Conservation (phyloP, 352 stramenopile species). For the Pythium sp. region DNA sequence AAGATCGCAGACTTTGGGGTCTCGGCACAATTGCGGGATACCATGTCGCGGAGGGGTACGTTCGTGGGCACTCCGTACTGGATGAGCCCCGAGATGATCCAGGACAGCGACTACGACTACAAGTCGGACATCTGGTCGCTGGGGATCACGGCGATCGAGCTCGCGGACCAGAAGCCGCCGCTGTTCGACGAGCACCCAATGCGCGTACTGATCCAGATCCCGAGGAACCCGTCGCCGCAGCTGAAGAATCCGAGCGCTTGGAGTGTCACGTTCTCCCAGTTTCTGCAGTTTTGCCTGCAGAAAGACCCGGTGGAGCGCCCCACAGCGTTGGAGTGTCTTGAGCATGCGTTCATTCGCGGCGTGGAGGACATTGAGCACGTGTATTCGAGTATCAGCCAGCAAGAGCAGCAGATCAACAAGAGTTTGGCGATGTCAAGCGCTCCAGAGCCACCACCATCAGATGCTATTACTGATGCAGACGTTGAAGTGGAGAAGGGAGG, state of each 20-base stretch:
- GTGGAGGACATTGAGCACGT: conserved; percentile 39
- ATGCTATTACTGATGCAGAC: background rate
- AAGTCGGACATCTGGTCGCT: conserved; percentile 91
- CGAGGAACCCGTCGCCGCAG: conserved; percentile 77
- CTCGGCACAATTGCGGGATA: conserved; percentile 60
- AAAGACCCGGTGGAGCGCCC: conserved; percentile 72
- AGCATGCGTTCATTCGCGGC: conserved; percentile 85
- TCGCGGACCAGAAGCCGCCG: conserved; percentile 89
- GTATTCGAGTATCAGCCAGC: conserved; percentile 18
- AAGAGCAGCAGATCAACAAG: background rate
- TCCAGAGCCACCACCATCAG: background rate
- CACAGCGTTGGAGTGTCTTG: conserved; percentile 84
- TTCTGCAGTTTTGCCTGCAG: conserved; percentile 81
- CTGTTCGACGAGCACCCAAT: conserved; percentile 91
- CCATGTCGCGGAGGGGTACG: conserved; percentile 50
- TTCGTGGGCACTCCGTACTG: conserved; percentile 93
- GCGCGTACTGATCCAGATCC: conserved; percentile 72
- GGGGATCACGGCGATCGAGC: conserved; percentile 90
- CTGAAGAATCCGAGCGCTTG: conserved; percentile 73
- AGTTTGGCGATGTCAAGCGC: background rate
- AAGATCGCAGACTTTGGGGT: conserved; percentile 95
- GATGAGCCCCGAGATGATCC: conserved; percentile 95
- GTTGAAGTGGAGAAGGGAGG: background rate
- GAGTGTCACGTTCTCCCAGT: conserved; percentile 78
- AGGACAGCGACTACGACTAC: conserved; percentile 89